Evolutionary conservation across 164 flowering plant species (phyloP).

Genomic region (Saururus chinensis): DNA sequence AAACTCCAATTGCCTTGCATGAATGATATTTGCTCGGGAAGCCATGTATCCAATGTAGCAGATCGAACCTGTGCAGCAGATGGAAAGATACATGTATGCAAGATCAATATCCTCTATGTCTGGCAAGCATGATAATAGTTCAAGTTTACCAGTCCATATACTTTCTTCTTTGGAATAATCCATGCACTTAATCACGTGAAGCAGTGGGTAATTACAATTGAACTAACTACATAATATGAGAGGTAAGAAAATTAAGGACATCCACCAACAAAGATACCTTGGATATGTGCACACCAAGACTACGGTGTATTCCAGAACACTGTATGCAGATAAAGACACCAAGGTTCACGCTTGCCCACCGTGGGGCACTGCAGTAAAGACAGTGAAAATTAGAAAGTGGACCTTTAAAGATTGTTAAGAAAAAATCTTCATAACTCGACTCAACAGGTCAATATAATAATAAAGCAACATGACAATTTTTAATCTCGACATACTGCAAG

Average conservation of each 20-base stretch:
- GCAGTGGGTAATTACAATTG: too few species aligned
- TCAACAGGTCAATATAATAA: background rate
- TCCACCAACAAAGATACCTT: slow-evolving; percentile 35
- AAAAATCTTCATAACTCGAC: background rate
- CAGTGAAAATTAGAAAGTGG: background rate
- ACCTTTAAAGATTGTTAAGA: background rate
- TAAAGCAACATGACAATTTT: background rate
- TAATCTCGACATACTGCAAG: background rate
- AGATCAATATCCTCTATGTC: background rate
- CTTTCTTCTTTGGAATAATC: too few species aligned
- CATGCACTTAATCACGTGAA: too few species aligned
- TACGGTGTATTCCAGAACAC: slow-evolving; percentile 78
- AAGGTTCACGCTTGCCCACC: slow-evolving; percentile 89
- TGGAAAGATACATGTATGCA: background rate
- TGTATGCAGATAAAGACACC: slow-evolving; percentile 84
- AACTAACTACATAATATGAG: too few species aligned
- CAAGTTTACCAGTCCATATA: too few species aligned
- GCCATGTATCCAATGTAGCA: slow-evolving; percentile 71
- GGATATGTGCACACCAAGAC: slow-evolving; percentile 80
- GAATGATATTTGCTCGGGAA: slow-evolving; percentile 62
- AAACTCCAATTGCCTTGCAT: slow-evolving; percentile 43
- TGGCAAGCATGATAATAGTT: too few species aligned
- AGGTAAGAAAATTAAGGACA: too few species aligned
- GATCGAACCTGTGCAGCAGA: slow-evolving; percentile 53
- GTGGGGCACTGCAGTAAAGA: slow-evolving; percentile 51